Evolutionary conservation across 148 eudicot species (phyloP), one percentile per base, ranked within the genome.

Genomic region (Gaultheria prostrata): DNA sequence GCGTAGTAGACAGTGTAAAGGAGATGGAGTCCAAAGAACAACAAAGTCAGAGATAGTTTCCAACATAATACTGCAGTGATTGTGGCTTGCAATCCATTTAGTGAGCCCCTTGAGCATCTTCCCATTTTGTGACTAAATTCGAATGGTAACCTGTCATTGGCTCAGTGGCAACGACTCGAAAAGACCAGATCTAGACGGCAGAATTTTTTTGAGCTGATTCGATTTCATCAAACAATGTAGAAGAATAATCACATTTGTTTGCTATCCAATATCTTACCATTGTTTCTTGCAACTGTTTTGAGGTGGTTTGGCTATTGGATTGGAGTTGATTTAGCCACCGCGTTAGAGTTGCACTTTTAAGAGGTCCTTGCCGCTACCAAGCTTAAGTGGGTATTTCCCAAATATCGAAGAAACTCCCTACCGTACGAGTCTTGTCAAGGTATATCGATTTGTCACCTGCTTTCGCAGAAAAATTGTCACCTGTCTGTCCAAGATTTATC

Each of bases 1-100:
- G 85, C 70, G 86, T 94, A 20, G 95, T 94, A 83, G 87, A 91
- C 82, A 89, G 85, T 85, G 93, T 95, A 63, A 90, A 89, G 81
- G 94, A 93, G 85, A 89, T 95, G 84, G 98, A 95, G 77, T 87
- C 95, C 0, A 82, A 82, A 82, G 94, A 93, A 82, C 90, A 86
- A 54, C 87, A 86, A 46, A 90, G 78, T 57, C 83, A 81, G 51
- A 89, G 86, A 89, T 91, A 88, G 88, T 85, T 87, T 80, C 30
- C 77, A 15, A 61, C 86, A 80, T 80, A 72, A 20, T 59, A 59
- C 65, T 59, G 26, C 65, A 59, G 24, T 59, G 8, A n/a, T 8
- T 59, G 65, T 59, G 26, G 24, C 0, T 20, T 59, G 65, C 1
- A 59, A 59, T 59, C 26, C n/a, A 59, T 7, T 59, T 59, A 18